Percentiles rank a stretch among this genome's conserved stretches.
These are phyloP conservation scores for Starmerella bombi DNA, from an alignment of 805 yeast species.

Conservation along the genomic window DNA sequence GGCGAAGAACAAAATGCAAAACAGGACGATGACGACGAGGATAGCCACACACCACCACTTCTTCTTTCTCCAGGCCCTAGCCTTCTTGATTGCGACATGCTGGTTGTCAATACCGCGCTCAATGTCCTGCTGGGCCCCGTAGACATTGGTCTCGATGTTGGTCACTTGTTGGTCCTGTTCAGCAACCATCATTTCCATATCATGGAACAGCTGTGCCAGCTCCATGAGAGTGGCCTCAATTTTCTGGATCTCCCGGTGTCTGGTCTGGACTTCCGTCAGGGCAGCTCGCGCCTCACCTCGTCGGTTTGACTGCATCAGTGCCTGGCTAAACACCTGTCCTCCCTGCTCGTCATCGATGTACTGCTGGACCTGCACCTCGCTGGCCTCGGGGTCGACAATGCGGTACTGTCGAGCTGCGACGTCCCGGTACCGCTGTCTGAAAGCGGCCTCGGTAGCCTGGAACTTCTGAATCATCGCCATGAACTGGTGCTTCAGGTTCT, in stretches of 20 bases:
- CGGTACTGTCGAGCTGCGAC: slow-evolving; percentile 89
- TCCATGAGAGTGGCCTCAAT: slow-evolving; percentile 94
- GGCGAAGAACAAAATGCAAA: slow-evolving; percentile 19
- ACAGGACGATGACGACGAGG: slow-evolving; percentile 23
- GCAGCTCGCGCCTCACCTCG: slow-evolving; percentile 79
- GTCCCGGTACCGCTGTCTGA: slow-evolving; percentile 67
- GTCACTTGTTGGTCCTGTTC: slow-evolving; percentile 86
- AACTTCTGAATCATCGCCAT: slow-evolving; percentile 76
- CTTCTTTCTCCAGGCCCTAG: slow-evolving; percentile 82
- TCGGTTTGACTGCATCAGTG: slow-evolving; percentile 33
- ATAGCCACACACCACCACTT: slow-evolving; percentile 58
- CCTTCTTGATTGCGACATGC: slow-evolving; percentile 74
- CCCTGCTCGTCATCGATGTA: slow-evolving; percentile 72
- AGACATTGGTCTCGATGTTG: slow-evolving; percentile 68
- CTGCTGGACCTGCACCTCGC: slow-evolving; percentile 68
- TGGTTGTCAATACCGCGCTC: slow-evolving; percentile 93
- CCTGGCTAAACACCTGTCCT: slow-evolving; percentile 89
- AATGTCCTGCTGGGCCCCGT: slow-evolving; percentile 73
- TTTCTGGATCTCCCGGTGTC: slow-evolving; percentile 89
- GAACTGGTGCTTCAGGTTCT: slow-evolving; percentile 71
- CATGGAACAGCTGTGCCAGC: slow-evolving; percentile 84
- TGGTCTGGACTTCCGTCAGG: slow-evolving; percentile 83
- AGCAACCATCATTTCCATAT: slow-evolving; percentile 90
- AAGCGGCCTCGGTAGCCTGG: slow-evolving; percentile 73
- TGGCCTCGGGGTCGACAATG: slow-evolving; percentile 42